Conservation (phyloP, 2,329 filamentous ascomycete genomes). For the Mycogone perniciosa region DNA sequence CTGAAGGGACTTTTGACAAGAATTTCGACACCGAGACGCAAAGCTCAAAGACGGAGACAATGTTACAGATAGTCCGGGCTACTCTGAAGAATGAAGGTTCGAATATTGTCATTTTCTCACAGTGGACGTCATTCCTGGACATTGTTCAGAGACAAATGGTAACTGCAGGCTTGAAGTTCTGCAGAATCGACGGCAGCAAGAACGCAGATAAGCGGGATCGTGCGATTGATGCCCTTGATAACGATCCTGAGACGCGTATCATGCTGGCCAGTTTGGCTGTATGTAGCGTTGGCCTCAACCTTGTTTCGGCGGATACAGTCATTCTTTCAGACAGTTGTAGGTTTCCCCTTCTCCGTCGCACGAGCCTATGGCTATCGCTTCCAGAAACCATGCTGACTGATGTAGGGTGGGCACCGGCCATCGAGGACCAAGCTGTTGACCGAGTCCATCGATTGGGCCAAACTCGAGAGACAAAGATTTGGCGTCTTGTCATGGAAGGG, state of each 20-base stretch:
- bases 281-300: constrained; percentile 78
- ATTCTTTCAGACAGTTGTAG: constrained; percentile 71
- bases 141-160: constrained; percentile 64
- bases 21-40: constrained; percentile 57
- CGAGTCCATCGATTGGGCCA: constrained; percentile 83
- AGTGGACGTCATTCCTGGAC: constrained; percentile 70
- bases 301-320: constrained; percentile 80
- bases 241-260: constrained; percentile 61
- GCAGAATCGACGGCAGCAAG: constrained; percentile 79
- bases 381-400: background rate
- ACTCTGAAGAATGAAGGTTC: constrained; percentile 56
- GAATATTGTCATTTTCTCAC: constrained; percentile 69
- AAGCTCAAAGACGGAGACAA: constrained; percentile 76
- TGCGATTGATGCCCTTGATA: constrained; percentile 61
- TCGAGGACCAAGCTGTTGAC: constrained; percentile 87
- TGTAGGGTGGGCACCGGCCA: constrained; percentile 79
- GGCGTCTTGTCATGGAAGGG: constrained; percentile 72
- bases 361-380: background rate
- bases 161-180: constrained; percentile 54
- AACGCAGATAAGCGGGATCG: constrained; percentile 61
- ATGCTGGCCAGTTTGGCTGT: constrained; percentile 78
- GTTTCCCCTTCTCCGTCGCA: constrained; percentile 15
- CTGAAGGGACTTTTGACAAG: constrained; percentile 42
- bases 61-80: constrained; percentile 68
- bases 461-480: constrained; percentile 70